A percentile compares a stretch with the other conserved stretches of the same genome.
phyloP scores from a whole-genome alignment of 805 yeast genomes.

The Tetrapisispora iriomotensis region DNA sequence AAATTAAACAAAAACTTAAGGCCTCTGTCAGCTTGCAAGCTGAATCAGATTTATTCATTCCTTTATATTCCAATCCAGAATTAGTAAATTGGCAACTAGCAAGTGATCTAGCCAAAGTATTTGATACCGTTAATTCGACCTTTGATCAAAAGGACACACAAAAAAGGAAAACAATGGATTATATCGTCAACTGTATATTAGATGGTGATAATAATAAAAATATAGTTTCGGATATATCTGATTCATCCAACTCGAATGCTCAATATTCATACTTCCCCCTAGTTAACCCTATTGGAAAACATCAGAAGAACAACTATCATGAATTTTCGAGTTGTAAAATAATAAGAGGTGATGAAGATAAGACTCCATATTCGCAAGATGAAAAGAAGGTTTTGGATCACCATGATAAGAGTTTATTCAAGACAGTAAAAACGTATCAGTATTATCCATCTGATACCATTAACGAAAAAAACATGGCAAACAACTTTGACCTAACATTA shows the following conservation, averaged over 20 bases:
- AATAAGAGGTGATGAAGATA: constrained; percentile 7
- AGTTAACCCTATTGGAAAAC: constrained; percentile 7
- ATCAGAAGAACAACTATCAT: constrained; percentile 6
- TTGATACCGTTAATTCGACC: constrained; percentile 20
- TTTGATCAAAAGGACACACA: constrained; percentile 10
- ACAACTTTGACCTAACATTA: constrained; percentile 10
- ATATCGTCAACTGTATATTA: constrained; percentile 13
- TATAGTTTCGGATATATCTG: constrained; percentile 15
- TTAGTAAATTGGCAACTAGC: constrained; percentile 24
- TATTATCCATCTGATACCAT: constrained; percentile 25
- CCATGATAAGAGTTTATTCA: neutral
- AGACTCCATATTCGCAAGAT: neutral
- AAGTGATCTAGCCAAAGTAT: constrained; percentile 14
- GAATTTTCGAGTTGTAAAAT: constrained; percentile 17
- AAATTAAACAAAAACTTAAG: constrained; percentile 34
- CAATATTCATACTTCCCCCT: constrained; percentile 18
- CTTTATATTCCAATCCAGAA: constrained; percentile 32
- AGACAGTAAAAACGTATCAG: constrained; percentile 11
- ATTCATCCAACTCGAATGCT: constrained; percentile 1
- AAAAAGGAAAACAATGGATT: constrained; percentile 16
- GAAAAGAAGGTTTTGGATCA: neutral
- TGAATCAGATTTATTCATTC: constrained; percentile 46
- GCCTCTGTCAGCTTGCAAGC: constrained; percentile 38
- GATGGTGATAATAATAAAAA: constrained; percentile 17
- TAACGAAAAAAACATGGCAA: constrained; percentile 9